These are phyloP conservation scores for Paecilomyces dactylethromorphus DNA, from an alignment of 2,329 filamentous ascomycete genomes.

Conservation along the genomic window DNA sequence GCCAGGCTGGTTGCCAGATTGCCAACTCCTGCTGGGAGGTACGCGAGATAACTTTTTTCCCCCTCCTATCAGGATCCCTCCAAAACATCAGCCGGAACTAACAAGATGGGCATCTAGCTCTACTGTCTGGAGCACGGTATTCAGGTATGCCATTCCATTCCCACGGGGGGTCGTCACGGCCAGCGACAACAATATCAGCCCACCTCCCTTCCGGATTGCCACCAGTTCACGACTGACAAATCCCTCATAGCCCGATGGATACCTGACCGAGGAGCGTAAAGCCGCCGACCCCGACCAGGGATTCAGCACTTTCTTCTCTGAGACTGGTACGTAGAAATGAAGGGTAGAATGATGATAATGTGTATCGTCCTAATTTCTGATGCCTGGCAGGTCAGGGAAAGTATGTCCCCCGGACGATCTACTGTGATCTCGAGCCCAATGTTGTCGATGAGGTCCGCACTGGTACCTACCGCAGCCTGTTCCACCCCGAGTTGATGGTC, in stretches of 20 bases:
- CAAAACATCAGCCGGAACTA: slow-evolving; percentile 11
- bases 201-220: slow-evolving; percentile 11
- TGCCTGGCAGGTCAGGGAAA: slow-evolving; percentile 75
- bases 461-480: slow-evolving; percentile 89
- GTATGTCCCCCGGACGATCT: slow-evolving; percentile 98
- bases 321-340: slow-evolving; percentile 69
- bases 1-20: slow-evolving; percentile 99
- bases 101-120: slow-evolving; percentile 56
- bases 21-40: slow-evolving; percentile 99
- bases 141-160: slow-evolving; percentile 60
- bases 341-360: not conserved
- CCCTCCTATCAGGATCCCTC: not conserved
- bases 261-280: slow-evolving; percentile 97
- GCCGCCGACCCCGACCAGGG: slow-evolving; percentile 86
- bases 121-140: slow-evolving; percentile 99
- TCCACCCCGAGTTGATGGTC: slow-evolving; percentile 99
- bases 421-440: slow-evolving; percentile 99
- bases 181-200: slow-evolving; percentile 23
- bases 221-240: slow-evolving; percentile 16
- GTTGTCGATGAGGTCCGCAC: slow-evolving; percentile 99
- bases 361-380: not conserved
- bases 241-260: slow-evolving; percentile 78
- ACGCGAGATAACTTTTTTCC: slow-evolving; percentile 34
- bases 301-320: slow-evolving; percentile 99
- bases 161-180: not conserved